These are phyloP conservation scores for Orychophragmus violaceus DNA, from an alignment of 345 rosid species.

Conservation along the genomic window DNA sequence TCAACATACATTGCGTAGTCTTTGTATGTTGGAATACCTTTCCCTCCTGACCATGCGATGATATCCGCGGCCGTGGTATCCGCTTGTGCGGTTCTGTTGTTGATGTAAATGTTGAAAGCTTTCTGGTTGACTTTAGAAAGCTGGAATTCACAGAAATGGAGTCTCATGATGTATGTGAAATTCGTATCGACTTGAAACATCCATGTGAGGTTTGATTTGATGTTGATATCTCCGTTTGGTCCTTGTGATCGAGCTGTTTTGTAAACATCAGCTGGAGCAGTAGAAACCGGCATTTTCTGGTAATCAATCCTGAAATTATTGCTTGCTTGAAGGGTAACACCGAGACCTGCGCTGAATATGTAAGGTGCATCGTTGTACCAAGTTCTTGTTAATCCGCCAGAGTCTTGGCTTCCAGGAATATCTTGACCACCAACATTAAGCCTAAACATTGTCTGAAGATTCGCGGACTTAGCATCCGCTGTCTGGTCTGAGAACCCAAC, in stretches of 20 bases:
- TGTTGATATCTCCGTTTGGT: conserved; percentile 23
- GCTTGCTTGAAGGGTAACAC: conserved; percentile 31
- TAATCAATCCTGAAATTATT: conserved; percentile 31
- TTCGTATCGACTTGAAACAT: conserved; percentile 56
- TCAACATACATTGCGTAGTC: conserved; percentile 27
- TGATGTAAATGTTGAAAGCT: conserved; percentile 59
- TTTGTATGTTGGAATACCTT: conserved; percentile 42
- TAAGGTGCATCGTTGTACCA: conserved; percentile 72
- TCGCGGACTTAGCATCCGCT: conserved; percentile 27
- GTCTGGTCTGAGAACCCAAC: conserved; percentile 44
- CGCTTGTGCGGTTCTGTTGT: conserved; percentile 47
- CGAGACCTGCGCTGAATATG: conserved; percentile 42
- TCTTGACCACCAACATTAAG: conserved; percentile 69
- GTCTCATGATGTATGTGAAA: conserved; percentile 58
- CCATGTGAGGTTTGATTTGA: conserved; percentile 66
- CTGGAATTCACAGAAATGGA: conserved; percentile 71
- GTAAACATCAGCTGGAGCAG: conserved; percentile 59
- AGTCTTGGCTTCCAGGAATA: conserved; percentile 47
- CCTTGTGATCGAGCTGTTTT: conserved; percentile 61
- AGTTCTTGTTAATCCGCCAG: conserved; percentile 47
- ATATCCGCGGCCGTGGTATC: conserved; percentile 45
- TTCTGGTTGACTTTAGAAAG: conserved; percentile 45
- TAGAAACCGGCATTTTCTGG: conserved; percentile 30
- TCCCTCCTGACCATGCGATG: conserved; percentile 43
- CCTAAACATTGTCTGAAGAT: conserved; percentile 59